Evolutionary conservation across 768 basidiomycete genomes (phyloP), one percentile per base, ranked within the genome.

Genomic region (Trametes maxima): DNA sequence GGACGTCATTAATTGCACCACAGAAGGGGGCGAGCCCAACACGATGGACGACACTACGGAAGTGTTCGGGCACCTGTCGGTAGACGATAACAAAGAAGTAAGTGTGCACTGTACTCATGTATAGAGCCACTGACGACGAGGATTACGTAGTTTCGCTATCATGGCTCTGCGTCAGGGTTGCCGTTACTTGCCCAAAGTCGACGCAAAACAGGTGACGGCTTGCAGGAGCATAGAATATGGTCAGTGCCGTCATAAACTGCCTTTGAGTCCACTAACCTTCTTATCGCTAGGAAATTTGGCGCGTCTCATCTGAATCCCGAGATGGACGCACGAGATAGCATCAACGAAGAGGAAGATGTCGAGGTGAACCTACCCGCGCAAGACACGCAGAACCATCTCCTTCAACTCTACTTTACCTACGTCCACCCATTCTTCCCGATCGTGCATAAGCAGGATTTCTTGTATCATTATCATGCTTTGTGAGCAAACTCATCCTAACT

Each of bases 361-460:
- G 46, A 14, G 5, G 57, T 63, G 1, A 6, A 75, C 14, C 73
- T 95, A 42, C 93, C 93, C 16, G 78, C 87, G 25, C 68, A 78
- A 21, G 78, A 80, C 17, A 75, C 84, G 36, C 92, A 92, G 72
- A 84, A 89, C 58, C 82, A 80, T 40, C 79, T 95, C 4, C 71
- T 95, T 51, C 81, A 84, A 35, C 76, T 93, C 8, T 95, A 92
- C 72, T 94, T 94, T 74, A 84, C 83, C 12, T 89, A 92, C 68
- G 86, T 90, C 33, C 93, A 95, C 66, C 92, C 94, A 6, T 79
- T 86, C 54, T 90, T 91, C 67, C 94, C 94, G 7, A 79, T 95
- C 47, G 74, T 94, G n/a, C 85, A 91, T 73, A 90, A 87, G 73
- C 75, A 73, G 13, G 80, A 83, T 21, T 93, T 94, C 72, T 70